phyloP scores from a whole-genome alignment of 106 monocot species.

The Gastrodia elata region DNA sequence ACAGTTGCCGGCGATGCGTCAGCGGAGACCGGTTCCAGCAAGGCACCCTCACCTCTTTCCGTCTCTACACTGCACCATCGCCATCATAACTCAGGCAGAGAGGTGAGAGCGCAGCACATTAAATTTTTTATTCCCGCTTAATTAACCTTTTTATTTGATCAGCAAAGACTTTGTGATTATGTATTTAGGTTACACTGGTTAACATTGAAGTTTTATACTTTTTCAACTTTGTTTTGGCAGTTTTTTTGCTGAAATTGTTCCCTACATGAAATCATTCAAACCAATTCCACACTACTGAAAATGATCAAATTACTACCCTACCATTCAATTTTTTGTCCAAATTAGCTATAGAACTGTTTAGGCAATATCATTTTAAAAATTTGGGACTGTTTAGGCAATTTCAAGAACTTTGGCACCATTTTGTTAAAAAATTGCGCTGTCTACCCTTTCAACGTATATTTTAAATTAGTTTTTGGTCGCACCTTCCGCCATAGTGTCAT shows the following conservation, averaged over 20 bases:
- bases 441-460: too few relatives aligned
- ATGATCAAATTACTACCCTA: neutral
- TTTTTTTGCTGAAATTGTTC: too few relatives aligned
- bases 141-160: neutral
- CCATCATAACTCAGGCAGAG: slow-evolving; percentile 12
- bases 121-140: too few relatives aligned
- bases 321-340: neutral
- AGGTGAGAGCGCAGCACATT: neutral
- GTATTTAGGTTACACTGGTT: neutral
- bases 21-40: slow-evolving; percentile 22
- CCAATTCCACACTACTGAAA: too few relatives aligned
- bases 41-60: neutral
- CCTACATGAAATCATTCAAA: too few relatives aligned
- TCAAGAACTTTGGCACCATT: neutral
- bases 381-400: neutral
- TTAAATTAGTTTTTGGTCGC: too few relatives aligned
- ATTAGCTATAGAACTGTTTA: neutral
- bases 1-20: slow-evolving; percentile 18
- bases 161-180: neutral
- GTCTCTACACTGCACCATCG: neutral
- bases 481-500: too few relatives aligned
- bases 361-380: neutral
- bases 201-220: neutral
- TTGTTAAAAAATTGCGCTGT: too few relatives aligned
- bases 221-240: neutral